Evolutionary conservation across 768 basidiomycete genomes (phyloP).

Genomic region (Kwoniella heveanensis): DNA sequence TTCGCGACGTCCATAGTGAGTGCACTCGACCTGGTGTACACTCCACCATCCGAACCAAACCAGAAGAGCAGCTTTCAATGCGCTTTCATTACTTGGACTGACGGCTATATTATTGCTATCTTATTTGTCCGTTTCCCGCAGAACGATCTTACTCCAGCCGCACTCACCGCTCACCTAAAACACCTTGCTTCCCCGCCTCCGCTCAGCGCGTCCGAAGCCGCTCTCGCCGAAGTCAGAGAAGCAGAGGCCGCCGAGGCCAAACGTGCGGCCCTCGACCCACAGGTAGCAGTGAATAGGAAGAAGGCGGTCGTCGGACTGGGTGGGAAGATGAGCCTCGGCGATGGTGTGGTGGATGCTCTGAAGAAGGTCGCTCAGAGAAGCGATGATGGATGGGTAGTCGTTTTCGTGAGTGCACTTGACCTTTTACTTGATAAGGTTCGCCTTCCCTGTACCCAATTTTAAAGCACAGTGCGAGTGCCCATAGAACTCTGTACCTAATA

Average conservation of each 20-base stretch:
- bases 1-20: conserved; percentile 52
- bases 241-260: conserved; percentile 67
- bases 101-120: no score
- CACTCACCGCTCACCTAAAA: conserved; percentile 72
- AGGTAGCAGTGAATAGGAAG: conserved; percentile 35
- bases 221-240: conserved; percentile 72
- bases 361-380: conserved; percentile 62
- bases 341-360: conserved; percentile 69
- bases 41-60: no score
- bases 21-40: neutral
- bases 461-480: no score
- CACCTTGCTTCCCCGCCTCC: conserved; percentile 78
- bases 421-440: no score
- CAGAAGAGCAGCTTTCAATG: conserved; percentile 1
- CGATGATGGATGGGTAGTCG: conserved; percentile 62
- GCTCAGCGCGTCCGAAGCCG: conserved; percentile 76
- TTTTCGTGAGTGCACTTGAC: conserved; percentile 63
- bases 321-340: conserved; percentile 69
- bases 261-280: conserved; percentile 45
- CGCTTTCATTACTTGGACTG: no score
- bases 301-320: conserved; percentile 55
- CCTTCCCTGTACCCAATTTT: no score
- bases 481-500: no score
- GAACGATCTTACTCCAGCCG: conserved; percentile 58
- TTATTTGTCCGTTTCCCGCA: no score